These are phyloP conservation scores for Cyberlindnera meyerae DNA, from an alignment of 805 yeast genomes.

Conservation along the genomic window DNA sequence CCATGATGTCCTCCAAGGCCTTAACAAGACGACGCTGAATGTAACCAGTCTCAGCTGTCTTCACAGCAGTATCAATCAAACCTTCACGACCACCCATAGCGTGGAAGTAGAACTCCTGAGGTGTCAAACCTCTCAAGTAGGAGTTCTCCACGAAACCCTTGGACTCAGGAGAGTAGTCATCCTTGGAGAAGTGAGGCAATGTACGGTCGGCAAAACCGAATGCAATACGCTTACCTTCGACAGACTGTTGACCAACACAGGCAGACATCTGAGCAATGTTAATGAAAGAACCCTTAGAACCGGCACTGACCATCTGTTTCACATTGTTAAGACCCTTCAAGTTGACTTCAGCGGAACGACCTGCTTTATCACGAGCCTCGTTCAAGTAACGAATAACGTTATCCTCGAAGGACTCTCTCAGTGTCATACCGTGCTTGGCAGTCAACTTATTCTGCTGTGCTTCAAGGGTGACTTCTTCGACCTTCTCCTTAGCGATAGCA, in stretches of 20 bases:
- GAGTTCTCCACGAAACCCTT: slow-evolving; percentile 98
- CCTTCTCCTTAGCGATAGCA: slow-evolving; percentile 88
- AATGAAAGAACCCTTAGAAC: slow-evolving; percentile 98
- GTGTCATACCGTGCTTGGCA: slow-evolving; percentile 99
- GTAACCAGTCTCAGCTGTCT: slow-evolving; percentile 98
- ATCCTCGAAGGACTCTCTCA: slow-evolving; percentile 97
- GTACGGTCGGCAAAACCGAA: slow-evolving; percentile 96
- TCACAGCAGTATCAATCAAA: slow-evolving; percentile 97
- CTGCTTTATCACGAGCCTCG: slow-evolving; percentile 98
- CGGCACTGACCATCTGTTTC: slow-evolving; percentile 98
- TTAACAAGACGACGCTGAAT: slow-evolving; percentile 97
- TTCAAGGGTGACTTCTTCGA: slow-evolving; percentile 85
- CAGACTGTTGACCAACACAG: slow-evolving; percentile 99
- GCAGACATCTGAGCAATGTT: slow-evolving; percentile 99
- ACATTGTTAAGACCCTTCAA: slow-evolving; percentile 93
- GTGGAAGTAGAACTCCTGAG: slow-evolving; percentile 98
- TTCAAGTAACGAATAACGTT: slow-evolving; percentile 91
- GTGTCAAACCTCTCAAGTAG: slow-evolving; percentile 93
- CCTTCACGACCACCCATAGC: slow-evolving; percentile 99
- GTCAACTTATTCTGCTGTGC: slow-evolving; percentile 86
- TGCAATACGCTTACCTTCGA: slow-evolving; percentile 98
- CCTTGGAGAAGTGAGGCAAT: slow-evolving; percentile 96
- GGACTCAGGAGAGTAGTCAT: slow-evolving; percentile 97
- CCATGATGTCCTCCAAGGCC: slow-evolving; percentile 96
- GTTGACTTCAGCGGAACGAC: slow-evolving; percentile 96